These are phyloP conservation scores for Lyophyllum semitale DNA, from an alignment of 768 basidiomycete species.

Conservation along the genomic window DNA sequence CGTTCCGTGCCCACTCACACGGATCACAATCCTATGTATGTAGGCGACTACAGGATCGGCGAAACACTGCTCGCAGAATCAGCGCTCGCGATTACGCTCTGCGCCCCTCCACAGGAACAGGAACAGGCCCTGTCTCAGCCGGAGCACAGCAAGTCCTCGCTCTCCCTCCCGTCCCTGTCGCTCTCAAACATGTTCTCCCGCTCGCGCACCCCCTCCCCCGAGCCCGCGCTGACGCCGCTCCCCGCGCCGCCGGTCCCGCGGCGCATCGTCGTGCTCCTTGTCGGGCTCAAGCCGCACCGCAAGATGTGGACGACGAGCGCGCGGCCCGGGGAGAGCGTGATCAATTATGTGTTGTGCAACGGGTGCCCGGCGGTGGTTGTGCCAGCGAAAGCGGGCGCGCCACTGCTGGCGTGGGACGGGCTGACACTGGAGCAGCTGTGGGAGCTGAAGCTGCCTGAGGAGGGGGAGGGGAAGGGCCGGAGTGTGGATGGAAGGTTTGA, in stretches of 20 bases:
- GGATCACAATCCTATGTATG: not conserved
- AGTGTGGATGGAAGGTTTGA: constrained; percentile 43
- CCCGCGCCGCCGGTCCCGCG: constrained; percentile 47
- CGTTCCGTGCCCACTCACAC: not conserved
- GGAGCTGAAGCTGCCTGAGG: constrained; percentile 45
- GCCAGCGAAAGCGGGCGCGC: constrained; percentile 59
- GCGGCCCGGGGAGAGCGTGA: constrained; percentile 62
- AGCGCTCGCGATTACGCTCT: constrained; percentile 51
- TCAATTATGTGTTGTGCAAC: constrained; percentile 62
- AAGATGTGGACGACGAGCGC: constrained; percentile 60
- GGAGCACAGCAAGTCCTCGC: constrained; percentile 13
- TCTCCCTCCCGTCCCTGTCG: constrained; percentile 35
- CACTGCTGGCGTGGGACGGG: constrained; percentile 66
- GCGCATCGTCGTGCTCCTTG: constrained; percentile 55
- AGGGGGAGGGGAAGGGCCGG: constrained; percentile 20
- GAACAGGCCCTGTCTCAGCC: constrained; percentile 13
- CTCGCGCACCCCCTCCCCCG: constrained; percentile 55
- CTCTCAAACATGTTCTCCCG: constrained; percentile 46
- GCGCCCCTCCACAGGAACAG: constrained; percentile 28
- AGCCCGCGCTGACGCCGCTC: constrained; percentile 42
- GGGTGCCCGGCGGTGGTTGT: constrained; percentile 62
- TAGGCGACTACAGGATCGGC: constrained; percentile 64
- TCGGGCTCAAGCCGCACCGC: constrained; percentile 64
- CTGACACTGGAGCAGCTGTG: constrained; percentile 61
- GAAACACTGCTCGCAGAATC: constrained; percentile 60